These are phyloP conservation scores for Ganoderma leucocontextum DNA, from an alignment of 1,284 basidiomycete genomes.

Conservation along the genomic window DNA sequence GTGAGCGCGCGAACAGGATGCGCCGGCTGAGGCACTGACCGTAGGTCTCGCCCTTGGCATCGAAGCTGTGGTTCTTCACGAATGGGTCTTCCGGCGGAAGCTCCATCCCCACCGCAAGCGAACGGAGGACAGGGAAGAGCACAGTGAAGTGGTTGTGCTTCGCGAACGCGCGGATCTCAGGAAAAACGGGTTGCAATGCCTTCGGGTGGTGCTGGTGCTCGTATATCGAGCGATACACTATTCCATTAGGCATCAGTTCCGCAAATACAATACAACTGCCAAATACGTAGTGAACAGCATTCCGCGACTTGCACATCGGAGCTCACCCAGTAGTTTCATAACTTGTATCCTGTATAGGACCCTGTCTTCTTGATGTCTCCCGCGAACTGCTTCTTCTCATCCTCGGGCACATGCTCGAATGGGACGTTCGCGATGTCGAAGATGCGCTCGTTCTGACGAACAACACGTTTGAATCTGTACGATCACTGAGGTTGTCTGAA, in stretches of 20 bases:
- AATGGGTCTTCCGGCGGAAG: slow-evolving; percentile 48
- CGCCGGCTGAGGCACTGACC: slow-evolving; percentile 30
- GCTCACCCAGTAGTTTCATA: slow-evolving; percentile 52
- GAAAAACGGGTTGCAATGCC: slow-evolving; percentile 57
- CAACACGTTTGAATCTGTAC: slow-evolving; percentile 39
- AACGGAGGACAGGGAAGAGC: slow-evolving; percentile 55
- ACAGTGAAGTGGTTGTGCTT: slow-evolving; percentile 59
- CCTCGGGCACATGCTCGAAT: slow-evolving; percentile 54
- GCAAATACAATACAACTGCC: neutral
- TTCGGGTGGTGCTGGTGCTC: slow-evolving; percentile 55
- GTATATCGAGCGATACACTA: slow-evolving; percentile 55
- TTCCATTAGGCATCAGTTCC: neutral
- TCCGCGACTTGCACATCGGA: too few species aligned
- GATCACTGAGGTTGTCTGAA: slow-evolving; percentile 36
- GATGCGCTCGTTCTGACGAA: slow-evolving; percentile 49
- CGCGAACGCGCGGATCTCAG: slow-evolving; percentile 63
- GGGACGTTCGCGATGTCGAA: slow-evolving; percentile 67
- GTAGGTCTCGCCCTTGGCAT: slow-evolving; percentile 41
- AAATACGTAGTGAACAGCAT: neutral
- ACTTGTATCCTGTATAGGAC: slow-evolving; percentile 61
- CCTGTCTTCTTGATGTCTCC: slow-evolving; percentile 52
- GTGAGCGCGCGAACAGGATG: slow-evolving; percentile 17
- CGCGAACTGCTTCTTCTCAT: slow-evolving; percentile 60
- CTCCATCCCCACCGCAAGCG: slow-evolving; percentile 50
- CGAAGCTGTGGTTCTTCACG: slow-evolving; percentile 42